Evolutionary conservation across 441 rosid species (phyloP).

Genomic region (Biscutella laevigata): DNA sequence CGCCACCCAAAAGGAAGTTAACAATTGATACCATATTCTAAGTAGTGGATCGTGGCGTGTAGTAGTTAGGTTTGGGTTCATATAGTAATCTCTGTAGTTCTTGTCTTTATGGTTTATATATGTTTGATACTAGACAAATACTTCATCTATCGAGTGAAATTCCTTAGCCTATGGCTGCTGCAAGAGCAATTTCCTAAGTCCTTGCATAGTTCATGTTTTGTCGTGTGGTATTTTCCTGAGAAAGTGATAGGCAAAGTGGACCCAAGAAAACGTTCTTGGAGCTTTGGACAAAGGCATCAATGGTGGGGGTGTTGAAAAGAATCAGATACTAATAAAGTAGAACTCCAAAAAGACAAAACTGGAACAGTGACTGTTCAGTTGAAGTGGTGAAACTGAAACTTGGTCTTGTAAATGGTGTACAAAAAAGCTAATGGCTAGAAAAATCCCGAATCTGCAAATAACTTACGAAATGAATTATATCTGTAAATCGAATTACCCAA

Average conservation of each 20-base stretch:
- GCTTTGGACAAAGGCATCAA: slow-evolving; percentile 24
- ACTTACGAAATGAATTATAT: background rate
- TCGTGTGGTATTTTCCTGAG: slow-evolving; percentile 8
- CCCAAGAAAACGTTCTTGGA: slow-evolving; percentile 23
- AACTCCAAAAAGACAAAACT: slow-evolving; percentile 17
- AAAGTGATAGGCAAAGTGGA: slow-evolving; percentile 25
- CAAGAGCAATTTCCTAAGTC: background rate
- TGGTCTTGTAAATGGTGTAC: no score
- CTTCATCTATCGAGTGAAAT: slow-evolving; percentile 1
- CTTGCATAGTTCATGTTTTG: background rate
- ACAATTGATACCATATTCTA: slow-evolving; percentile 78
- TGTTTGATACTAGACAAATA: background rate
- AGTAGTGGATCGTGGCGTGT: slow-evolving; percentile 1
- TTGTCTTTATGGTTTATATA: background rate
- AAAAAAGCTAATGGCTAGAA: background rate
- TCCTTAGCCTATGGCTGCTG: background rate
- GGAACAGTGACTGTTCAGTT: slow-evolving; percentile 9
- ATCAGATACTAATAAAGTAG: slow-evolving; percentile 23
- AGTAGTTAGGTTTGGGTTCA: slow-evolving; percentile 22
- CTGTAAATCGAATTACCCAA: no score
- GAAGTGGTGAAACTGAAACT: slow-evolving; percentile 9
- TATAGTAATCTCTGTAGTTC: background rate
- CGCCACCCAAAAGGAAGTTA: slow-evolving; percentile 73
- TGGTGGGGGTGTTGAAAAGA: slow-evolving; percentile 26
- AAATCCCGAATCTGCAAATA: background rate